Evolutionary conservation across 108 stramenopile genomes (phyloP).

Genomic region (Conticribra guillardii): DNA sequence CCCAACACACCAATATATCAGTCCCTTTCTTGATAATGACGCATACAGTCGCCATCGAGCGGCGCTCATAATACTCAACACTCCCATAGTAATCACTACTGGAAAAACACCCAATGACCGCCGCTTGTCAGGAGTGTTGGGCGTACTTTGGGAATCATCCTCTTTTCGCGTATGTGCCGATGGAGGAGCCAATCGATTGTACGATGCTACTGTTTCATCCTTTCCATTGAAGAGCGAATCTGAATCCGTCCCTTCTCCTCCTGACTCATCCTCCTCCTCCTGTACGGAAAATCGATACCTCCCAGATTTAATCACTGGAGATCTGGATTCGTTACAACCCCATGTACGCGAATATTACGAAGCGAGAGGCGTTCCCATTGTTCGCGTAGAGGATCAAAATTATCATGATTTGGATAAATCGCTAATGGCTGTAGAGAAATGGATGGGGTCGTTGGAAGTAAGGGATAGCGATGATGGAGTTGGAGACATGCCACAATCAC

Average conservation of each 20-base stretch:
- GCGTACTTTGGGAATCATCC: constrained; percentile 64
- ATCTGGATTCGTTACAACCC: constrained; percentile 87
- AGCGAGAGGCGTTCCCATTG: constrained; percentile 52
- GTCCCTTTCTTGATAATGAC: constrained; percentile 18
- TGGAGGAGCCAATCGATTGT: constrained; percentile 95
- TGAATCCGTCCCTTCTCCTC: too few species aligned
- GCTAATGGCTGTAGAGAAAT: constrained; percentile 49
- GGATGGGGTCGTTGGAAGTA: constrained; percentile 37
- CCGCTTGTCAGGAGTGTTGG: constrained; percentile 47
- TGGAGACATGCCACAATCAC: not conserved
- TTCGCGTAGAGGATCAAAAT: constrained; percentile 74
- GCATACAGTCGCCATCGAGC: not conserved
- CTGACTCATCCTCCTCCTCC: too few species aligned
- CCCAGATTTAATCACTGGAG: constrained; percentile 89
- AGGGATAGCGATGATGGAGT: not conserved
- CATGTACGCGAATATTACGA: constrained; percentile 75
- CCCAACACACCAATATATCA: constrained; percentile 32
- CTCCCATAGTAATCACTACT: constrained; percentile 49
- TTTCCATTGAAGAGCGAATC: too few species aligned
- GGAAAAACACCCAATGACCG: not conserved
- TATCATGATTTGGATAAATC: constrained; percentile 90
- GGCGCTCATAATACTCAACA: constrained; percentile 67
- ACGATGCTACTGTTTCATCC: constrained; percentile 51
- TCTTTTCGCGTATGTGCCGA: constrained; percentile 89
- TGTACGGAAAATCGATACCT: too few species aligned